Evolutionary conservation across 495 filamentous ascomycete species (phyloP), one percentile per base, ranked within the genome.

Genomic region (Massariosphaeria phaeospora): DNA sequence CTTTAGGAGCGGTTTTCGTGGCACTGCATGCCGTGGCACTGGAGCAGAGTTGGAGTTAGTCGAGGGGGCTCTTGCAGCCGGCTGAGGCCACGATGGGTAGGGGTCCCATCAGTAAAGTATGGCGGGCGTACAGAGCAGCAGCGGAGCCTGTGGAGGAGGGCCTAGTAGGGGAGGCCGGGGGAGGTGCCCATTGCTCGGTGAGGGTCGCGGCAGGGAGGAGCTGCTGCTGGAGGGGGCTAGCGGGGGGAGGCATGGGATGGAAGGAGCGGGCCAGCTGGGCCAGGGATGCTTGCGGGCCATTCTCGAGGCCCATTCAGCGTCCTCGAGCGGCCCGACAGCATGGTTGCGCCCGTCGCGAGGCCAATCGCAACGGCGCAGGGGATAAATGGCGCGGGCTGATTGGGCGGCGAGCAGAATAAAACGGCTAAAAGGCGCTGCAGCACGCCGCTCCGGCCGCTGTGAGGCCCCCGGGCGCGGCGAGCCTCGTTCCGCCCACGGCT

Each of bases 11-110:
- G 20, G 38, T 47, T 45, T 38, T 52, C 47, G 55, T 55, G 49
- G 41, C 41, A 50, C 55, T 29, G 45, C 55, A 63, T 55, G 55
- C 31, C 44, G 61, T 46, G 59, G 43, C 40, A 52, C 54, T 52
- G 41, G 57, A 31, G 48, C 36, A 42, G 18, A 18, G 21, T 29
- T 30, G 38, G 5, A 6, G 24, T 21, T 40, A 40, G 24, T 30
- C 24, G 46, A 31, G 35, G 13, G 29, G 57, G 39, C 42, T 47
- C n/a, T 47, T 52, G 52, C 47, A 48, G 45, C 21, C 18, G 38
- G 46, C 39, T 31, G 45, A 26, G 18, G 42, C 43, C 45, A 36
- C 26, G 15, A 48, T 8, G 13, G 4, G 57, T 61, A 61, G 57
- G 57, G 57, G 55, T 60, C 48, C 34, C 54, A 57, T 52, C 41